Conservation (phyloP, 148 eudicot genomes). For the Pouteria glomerata region DNA sequence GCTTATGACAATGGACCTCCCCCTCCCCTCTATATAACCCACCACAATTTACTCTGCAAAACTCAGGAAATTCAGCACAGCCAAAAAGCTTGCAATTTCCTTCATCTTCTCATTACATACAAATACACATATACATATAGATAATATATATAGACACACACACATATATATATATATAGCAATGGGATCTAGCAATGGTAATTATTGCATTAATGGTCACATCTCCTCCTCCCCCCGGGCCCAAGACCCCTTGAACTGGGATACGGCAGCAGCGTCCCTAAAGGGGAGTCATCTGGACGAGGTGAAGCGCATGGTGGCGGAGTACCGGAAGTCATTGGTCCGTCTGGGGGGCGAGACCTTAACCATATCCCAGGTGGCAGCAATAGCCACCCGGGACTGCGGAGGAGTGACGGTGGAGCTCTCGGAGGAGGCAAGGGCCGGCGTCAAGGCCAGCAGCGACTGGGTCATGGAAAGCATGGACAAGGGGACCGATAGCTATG, state of each 20-base stretch:
- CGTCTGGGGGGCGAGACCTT: slow-evolving; percentile 21
- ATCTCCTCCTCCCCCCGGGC: too few species aligned
- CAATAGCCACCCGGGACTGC: slow-evolving; percentile 9
- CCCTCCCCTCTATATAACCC: slow-evolving; percentile 11
- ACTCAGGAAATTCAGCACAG: slow-evolving; percentile 6
- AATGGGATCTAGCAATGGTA: not conserved
- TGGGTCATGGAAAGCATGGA: slow-evolving; percentile 35
- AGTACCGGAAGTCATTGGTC: slow-evolving; percentile 17
- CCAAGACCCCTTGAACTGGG: slow-evolving; percentile 26
- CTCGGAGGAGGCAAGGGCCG: slow-evolving; percentile 22
- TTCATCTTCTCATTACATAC: not conserved
- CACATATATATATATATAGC: too few species aligned
- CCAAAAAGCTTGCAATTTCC: not conserved
- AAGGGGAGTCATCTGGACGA: slow-evolving; percentile 31
- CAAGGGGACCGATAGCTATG: slow-evolving; percentile 26
- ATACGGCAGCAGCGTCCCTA: slow-evolving; percentile 19
- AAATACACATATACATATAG: not conserved
- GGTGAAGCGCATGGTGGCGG: slow-evolving; percentile 28
- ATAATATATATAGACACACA: not conserved
- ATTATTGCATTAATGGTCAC: not conserved
- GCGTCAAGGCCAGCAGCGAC: slow-evolving; percentile 30
- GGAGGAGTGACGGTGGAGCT: slow-evolving; percentile 20
- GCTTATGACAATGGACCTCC: not conserved
- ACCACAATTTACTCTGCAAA: not conserved
- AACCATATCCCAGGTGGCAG: slow-evolving; percentile 26